A percentile compares a stretch with the other conserved stretches of the same genome.
These are phyloP conservation scores for Escallonia rubra DNA, from an alignment of 129 eudicot genomes.

Conservation along the genomic window DNA sequence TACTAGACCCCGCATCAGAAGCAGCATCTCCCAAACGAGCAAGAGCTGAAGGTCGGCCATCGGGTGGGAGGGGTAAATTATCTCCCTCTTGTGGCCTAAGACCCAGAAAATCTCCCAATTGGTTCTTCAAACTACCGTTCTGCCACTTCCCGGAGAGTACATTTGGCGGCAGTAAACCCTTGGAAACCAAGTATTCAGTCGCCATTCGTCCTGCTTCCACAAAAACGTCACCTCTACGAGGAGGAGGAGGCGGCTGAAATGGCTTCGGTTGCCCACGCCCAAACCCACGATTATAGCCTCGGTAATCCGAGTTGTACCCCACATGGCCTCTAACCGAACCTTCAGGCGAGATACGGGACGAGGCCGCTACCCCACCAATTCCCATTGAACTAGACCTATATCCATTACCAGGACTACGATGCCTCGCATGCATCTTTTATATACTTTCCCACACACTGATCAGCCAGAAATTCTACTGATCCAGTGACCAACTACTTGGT, in stretches of 20 bases:
- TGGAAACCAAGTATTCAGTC: conserved; percentile 75
- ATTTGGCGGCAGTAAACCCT: conserved; percentile 65
- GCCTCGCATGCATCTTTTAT: conserved; percentile 35
- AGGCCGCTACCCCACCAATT: conserved; percentile 40
- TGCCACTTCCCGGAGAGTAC: conserved; percentile 58
- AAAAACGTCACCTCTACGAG: conserved; percentile 55
- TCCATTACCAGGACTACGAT: conserved; percentile 66
- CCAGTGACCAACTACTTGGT: too few relatives aligned
- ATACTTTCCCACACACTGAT: too few relatives aligned
- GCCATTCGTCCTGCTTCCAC: conserved; percentile 92
- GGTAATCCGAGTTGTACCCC: conserved; percentile 40
- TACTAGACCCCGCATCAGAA: conserved; percentile 37
- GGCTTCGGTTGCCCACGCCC: conserved; percentile 64
- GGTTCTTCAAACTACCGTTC: conserved; percentile 48
- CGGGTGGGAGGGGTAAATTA: conserved; percentile 10
- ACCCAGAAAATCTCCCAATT: conserved; percentile 18
- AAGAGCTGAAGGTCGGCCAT: conserved; percentile 23
- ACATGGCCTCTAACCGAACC: conserved; percentile 35
- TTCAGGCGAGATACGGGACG: conserved; percentile 42
- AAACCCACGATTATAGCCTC: conserved; percentile 55
- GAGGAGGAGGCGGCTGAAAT: conserved; percentile 44
- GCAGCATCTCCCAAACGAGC: conserved; percentile 35
- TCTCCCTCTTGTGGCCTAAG: conserved; percentile 38
- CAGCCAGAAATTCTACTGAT: too few relatives aligned
- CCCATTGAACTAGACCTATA: conserved; percentile 63